Evolutionary conservation across 371 early-diverging fungal genomes (phyloP).

Genomic region (Mucor mucedo): DNA sequence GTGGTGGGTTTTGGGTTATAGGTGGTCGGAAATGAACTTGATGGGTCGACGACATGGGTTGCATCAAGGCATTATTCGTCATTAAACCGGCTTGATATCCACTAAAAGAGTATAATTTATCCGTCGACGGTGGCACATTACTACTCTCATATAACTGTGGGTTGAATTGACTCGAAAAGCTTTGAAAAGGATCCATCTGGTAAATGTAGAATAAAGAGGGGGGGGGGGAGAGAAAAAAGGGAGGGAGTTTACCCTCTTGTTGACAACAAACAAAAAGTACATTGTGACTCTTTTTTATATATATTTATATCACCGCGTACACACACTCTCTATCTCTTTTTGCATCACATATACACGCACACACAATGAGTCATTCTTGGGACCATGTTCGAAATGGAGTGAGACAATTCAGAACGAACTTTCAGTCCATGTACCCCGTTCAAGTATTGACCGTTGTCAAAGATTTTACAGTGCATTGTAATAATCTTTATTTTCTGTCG

Average conservation of each 20-base stretch:
- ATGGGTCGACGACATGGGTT: not conserved
- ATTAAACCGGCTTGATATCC: conserved; percentile 39
- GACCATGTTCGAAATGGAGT: conserved; percentile 65
- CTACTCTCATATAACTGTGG: conserved; percentile 35
- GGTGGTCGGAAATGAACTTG: not conserved
- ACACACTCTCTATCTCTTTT: too few relatives aligned
- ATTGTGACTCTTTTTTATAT: too few relatives aligned
- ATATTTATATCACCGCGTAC: too few relatives aligned
- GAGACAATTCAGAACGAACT: conserved; percentile 54
- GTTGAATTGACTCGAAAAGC: conserved; percentile 27
- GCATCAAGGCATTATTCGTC: conserved; percentile 11
- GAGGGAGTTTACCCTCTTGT: not conserved
- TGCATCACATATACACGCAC: too few relatives aligned
- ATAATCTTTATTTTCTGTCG: conserved; percentile 64
- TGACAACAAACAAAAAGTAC: too few relatives aligned
- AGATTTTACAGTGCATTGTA: conserved; percentile 61
- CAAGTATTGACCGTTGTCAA: conserved; percentile 52
- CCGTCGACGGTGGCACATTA: conserved; percentile 37
- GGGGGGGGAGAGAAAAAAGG: not conserved
- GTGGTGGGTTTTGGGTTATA: not conserved
- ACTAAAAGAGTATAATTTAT: conserved; percentile 30
- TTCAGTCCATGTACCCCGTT: conserved; percentile 37
- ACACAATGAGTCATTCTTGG: conserved; percentile 52
- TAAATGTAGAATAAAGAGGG: not conserved
- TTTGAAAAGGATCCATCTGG: conserved; percentile 31